A percentile compares a stretch with the other conserved stretches of the same genome.
Conservation (phyloP, 345 rosid species). For the Schrenkiella parvula region DNA sequence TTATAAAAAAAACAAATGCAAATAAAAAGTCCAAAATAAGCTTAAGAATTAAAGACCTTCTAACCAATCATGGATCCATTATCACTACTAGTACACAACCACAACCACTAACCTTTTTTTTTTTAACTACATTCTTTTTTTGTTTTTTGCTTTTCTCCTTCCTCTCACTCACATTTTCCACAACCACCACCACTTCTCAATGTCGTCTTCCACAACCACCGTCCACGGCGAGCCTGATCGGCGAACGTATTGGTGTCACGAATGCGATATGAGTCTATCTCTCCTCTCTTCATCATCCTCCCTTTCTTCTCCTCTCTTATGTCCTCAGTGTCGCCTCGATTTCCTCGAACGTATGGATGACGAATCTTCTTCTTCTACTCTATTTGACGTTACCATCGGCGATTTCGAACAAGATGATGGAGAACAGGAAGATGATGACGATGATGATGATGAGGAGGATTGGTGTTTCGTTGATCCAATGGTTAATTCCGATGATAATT, state of each 20-base stretch:
- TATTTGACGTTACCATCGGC: constrained; percentile 27
- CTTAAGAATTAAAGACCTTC: background rate
- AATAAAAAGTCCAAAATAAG: background rate
- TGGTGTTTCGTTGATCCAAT: constrained; percentile 38
- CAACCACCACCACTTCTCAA: constrained; percentile 26
- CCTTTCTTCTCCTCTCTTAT: constrained; percentile 18
- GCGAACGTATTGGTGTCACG: constrained; percentile 58
- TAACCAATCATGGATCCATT: constrained; percentile 22
- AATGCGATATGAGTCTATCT: constrained; percentile 54
- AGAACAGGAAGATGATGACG: background rate
- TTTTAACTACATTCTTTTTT: background rate
- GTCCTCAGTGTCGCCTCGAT: constrained; percentile 49
- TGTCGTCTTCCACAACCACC: constrained; percentile 23
- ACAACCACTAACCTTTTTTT: constrained; percentile 17
- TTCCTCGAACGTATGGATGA: constrained; percentile 33
- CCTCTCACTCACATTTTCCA: background rate
- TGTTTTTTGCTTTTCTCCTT: background rate
- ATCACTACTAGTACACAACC: constrained; percentile 1
- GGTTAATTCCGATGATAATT: constrained; percentile 34
- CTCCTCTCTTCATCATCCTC: constrained; percentile 33
- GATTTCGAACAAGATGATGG: constrained; percentile 35
- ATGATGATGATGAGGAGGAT: constrained; percentile 15
- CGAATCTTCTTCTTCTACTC: constrained; percentile 33
- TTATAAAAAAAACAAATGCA: background rate
- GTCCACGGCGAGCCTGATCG: constrained; percentile 24